These are phyloP conservation scores for Veloboletus limbatus DNA, from an alignment of 1,284 basidiomycete genomes.

Conservation along the genomic window DNA sequence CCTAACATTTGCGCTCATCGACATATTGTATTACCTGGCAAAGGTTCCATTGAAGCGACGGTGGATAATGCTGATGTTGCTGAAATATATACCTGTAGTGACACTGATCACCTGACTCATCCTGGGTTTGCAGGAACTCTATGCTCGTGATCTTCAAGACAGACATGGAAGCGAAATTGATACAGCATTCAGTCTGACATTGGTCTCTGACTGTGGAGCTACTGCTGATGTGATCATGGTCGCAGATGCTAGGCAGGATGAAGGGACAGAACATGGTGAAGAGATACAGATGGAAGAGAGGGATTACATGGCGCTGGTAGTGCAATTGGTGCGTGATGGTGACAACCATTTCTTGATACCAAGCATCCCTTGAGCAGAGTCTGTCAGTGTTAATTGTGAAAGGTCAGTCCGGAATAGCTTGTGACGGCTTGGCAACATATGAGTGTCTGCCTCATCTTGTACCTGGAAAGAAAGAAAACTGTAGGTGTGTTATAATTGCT, in stretches of 20 bases:
- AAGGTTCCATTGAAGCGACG: neutral
- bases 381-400: too few species aligned
- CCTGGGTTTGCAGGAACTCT: neutral
- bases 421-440: too few species aligned
- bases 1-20: neutral
- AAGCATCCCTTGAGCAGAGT: too few species aligned
- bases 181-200: neutral
- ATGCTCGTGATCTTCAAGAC: neutral
- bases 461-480: too few species aligned
- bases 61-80: neutral
- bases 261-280: too few species aligned
- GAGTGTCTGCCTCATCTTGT: too few species aligned
- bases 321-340: too few species aligned
- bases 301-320: too few species aligned
- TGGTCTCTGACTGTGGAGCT: neutral
- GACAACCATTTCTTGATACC: too few species aligned
- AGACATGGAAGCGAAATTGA: neutral
- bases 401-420: too few species aligned
- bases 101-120: neutral
- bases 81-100: neutral
- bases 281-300: neutral
- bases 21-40: too few species aligned
- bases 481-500: too few species aligned
- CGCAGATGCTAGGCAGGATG: neutral
- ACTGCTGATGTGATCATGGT: neutral